A percentile compares a stretch with the other conserved stretches of the same genome.
Evolutionary conservation across 208 protist species (phyloP).

Genomic region (Acanthamoeba lugdunensis): DNA sequence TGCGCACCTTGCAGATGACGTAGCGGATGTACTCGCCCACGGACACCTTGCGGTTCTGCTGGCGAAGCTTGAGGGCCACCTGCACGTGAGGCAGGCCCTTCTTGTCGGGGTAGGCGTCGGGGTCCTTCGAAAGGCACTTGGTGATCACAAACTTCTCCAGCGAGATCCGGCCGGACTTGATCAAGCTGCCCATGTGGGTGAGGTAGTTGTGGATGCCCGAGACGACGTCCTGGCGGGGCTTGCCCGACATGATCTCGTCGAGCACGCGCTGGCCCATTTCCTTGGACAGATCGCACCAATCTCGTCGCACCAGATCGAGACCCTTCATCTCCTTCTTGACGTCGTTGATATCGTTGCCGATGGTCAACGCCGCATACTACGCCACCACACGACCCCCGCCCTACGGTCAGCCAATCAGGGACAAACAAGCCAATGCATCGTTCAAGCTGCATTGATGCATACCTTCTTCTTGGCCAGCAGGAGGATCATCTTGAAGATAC

Average conservation of each 20-base stretch:
- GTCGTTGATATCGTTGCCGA: constrained; percentile 51
- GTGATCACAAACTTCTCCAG: constrained; percentile 96
- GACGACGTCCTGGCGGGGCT: constrained; percentile 87
- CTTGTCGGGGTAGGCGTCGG: constrained; percentile 67
- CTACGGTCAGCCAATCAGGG: not conserved
- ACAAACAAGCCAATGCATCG: constrained; percentile 16
- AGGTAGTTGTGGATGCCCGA: constrained; percentile 93
- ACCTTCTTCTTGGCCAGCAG: constrained; percentile 96
- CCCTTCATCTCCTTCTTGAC: constrained; percentile 94
- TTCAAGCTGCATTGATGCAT: constrained; percentile 56
- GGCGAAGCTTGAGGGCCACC: constrained; percentile 43
- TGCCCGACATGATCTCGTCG: constrained; percentile 92
- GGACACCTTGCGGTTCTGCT: constrained; percentile 56
- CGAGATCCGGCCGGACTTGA: constrained; percentile 82
- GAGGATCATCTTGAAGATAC: constrained; percentile 97
- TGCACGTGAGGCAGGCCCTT: constrained; percentile 59
- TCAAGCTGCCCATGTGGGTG: constrained; percentile 85
- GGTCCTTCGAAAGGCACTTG: constrained; percentile 92
- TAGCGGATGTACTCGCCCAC: constrained; percentile 72
- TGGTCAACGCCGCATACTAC: constrained; percentile 92
- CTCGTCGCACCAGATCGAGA: constrained; percentile 98
- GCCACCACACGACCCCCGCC: not conserved
- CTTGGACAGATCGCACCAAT: constrained; percentile 98
- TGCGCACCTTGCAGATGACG: constrained; percentile 63
- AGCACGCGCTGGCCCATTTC: constrained; percentile 90